phyloP scores from a whole-genome alignment of 1,139 yeast genomes.

The Nakaseomyces uthaithaninus region DNA sequence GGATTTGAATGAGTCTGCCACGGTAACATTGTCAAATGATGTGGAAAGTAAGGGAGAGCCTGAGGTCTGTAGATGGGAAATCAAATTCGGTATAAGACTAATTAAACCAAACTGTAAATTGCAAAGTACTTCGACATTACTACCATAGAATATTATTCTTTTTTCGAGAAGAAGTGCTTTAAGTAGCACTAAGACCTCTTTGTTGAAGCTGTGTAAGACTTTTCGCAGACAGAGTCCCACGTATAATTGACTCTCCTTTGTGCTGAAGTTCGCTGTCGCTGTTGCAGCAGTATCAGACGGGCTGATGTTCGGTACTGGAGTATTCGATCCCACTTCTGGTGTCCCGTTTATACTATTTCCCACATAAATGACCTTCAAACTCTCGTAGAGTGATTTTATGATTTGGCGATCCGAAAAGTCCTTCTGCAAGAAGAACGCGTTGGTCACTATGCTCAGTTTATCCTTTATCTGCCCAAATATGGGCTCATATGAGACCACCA shows the following conservation, averaged over 20 bases:
- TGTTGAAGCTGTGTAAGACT: conserved; percentile 51
- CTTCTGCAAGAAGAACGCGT: conserved; percentile 74
- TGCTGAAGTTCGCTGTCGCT: conserved; percentile 2
- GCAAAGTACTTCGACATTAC: conserved; percentile 72
- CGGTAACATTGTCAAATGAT: conserved; percentile 43
- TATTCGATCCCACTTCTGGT: conserved; percentile 40
- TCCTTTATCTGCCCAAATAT: conserved; percentile 83
- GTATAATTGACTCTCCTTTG: conserved; percentile 50
- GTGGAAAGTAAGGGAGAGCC: conserved; percentile 71
- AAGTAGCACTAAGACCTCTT: conserved; percentile 57
- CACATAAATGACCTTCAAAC: conserved; percentile 45
- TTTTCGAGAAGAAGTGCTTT: conserved; percentile 74
- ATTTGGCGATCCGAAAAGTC: conserved; percentile 64
- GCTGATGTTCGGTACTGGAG: conserved; percentile 47
- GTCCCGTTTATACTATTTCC: neutral
- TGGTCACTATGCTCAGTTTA: conserved; percentile 80
- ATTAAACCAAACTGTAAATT: conserved; percentile 56
- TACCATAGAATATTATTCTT: conserved; percentile 63
- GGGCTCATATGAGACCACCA: conserved; percentile 81
- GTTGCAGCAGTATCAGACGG: conserved; percentile 2
- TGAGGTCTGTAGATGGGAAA: conserved; percentile 63
- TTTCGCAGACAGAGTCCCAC: conserved; percentile 70
- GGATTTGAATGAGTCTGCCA: conserved; percentile 67
- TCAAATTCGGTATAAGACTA: conserved; percentile 68
- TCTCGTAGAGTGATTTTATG: conserved; percentile 65